These are phyloP conservation scores for Chloris gayana DNA, from an alignment of 176 grass and related monocot genomes.

Conservation along the genomic window DNA sequence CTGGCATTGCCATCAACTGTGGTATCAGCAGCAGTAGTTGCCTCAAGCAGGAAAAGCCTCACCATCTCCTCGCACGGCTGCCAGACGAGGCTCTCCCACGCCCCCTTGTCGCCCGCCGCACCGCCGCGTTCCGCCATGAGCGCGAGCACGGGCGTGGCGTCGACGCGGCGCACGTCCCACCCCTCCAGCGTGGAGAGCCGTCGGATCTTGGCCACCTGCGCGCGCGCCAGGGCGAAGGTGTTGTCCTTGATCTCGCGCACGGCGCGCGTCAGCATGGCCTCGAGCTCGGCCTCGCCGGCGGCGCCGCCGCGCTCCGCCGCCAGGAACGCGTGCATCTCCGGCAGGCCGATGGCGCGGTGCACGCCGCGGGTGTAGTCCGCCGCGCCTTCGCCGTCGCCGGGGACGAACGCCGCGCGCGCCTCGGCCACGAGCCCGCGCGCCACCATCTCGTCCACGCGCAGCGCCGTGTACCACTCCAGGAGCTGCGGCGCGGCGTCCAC, in stretches of 20 bases:
- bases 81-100: slow-evolving; percentile 29
- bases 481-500: slow-evolving; percentile 45
- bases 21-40: neutral
- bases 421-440: slow-evolving; percentile 58
- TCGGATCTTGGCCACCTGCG: slow-evolving; percentile 61
- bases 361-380: slow-evolving; percentile 55
- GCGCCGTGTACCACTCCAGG: slow-evolving; percentile 41
- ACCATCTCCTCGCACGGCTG: slow-evolving; percentile 34
- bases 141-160: slow-evolving; percentile 52
- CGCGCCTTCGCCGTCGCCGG: neutral
- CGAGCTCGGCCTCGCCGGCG: slow-evolving; percentile 23
- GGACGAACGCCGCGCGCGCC: slow-evolving; percentile 48
- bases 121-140: slow-evolving; percentile 21
- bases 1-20: neutral
- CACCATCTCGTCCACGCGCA: slow-evolving; percentile 71
- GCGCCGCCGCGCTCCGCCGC: slow-evolving; percentile 23
- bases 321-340: slow-evolving; percentile 69
- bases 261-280: slow-evolving; percentile 30
- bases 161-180: slow-evolving; percentile 64
- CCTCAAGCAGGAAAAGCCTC: neutral
- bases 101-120: neutral
- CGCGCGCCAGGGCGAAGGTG: slow-evolving; percentile 52
- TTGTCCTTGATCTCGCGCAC: slow-evolving; percentile 68
- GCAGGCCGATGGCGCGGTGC: slow-evolving; percentile 62
- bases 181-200: slow-evolving; percentile 44